Percentiles rank a stretch among this genome's conserved stretches.
Evolutionary conservation across 1,284 basidiomycete species (phyloP).

Genomic region (Austroboletus olivaceoglutinosus): DNA sequence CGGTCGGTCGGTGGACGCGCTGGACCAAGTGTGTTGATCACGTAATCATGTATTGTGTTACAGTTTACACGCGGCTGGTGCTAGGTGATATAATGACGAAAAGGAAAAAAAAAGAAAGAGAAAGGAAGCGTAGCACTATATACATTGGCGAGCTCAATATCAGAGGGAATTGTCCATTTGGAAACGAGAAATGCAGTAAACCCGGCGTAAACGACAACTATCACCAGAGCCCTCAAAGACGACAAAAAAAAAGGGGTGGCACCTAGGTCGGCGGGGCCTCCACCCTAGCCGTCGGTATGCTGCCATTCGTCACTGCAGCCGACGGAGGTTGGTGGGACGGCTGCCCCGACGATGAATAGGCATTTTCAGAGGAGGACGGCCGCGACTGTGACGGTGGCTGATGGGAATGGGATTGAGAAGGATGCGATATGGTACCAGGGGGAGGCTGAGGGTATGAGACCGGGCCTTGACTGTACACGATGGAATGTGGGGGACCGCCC

Average conservation of each 20-base stretch:
- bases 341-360: constrained; percentile 42
- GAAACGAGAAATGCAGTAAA: constrained; percentile 23
- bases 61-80: constrained; percentile 9
- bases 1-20: not conserved
- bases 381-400: constrained; percentile 39
- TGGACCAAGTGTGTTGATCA: constrained; percentile 14
- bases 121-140: constrained; percentile 25
- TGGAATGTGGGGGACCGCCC: constrained; percentile 49
- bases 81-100: constrained; percentile 5
- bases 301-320: constrained; percentile 33
- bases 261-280: constrained; percentile 29
- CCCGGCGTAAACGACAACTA: constrained; percentile 19
- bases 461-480: constrained; percentile 51
- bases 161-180: constrained; percentile 23
- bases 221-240: constrained; percentile 11
- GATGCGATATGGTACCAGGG: constrained; percentile 42
- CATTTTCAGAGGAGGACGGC: constrained; percentile 50
- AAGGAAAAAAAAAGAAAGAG: not conserved
- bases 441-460: constrained; percentile 44
- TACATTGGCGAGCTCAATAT: constrained; percentile 25
- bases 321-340: constrained; percentile 29
- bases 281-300: constrained; percentile 34
- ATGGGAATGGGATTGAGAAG: constrained; percentile 38
- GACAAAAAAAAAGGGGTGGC: constrained; percentile 1
- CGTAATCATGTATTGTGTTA: constrained; percentile 25